Conservation (phyloP, 208 protist species). For the Acanthamoeba sp. region DNA sequence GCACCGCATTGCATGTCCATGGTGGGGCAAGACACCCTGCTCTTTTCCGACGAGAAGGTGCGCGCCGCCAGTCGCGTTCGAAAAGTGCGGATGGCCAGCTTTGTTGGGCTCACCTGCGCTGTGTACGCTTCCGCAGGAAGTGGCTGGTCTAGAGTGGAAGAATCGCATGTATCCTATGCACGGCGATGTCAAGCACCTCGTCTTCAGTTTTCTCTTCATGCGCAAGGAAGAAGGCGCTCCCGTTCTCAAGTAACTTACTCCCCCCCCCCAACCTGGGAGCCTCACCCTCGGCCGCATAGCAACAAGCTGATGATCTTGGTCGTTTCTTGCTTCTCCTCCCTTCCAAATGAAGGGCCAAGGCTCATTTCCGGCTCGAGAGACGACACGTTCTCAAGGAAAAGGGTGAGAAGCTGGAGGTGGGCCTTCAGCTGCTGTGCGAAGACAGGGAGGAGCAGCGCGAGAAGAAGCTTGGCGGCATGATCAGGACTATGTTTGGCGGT, state of each 20-base stretch:
- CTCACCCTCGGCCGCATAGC: no score
- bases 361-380: slow-evolving; percentile 9
- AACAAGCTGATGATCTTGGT: neutral
- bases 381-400: slow-evolving; percentile 27
- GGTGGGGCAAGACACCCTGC: neutral
- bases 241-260: neutral
- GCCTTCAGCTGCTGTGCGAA: slow-evolving; percentile 34
- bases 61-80: neutral
- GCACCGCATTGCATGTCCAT: slow-evolving; percentile 43
- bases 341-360: neutral
- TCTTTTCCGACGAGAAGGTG: slow-evolving; percentile 45
- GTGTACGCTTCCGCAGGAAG: neutral
- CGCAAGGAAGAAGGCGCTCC: slow-evolving; percentile 26
- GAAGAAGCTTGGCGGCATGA: slow-evolving; percentile 4
- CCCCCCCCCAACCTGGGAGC: no score
- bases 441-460: slow-evolving; percentile 7
- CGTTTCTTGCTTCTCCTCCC: neutral
- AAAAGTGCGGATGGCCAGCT: no score
- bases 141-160: slow-evolving; percentile 5
- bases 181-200: neutral
- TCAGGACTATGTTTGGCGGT: neutral
- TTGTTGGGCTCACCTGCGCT: neutral
- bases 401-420: neutral
- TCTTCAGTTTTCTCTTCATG: slow-evolving; percentile 55
- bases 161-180: slow-evolving; percentile 52